Evolutionary conservation across 2,329 filamentous ascomycete genomes (phyloP).

Genomic region (Paraphaeosphaeria sporulosa): DNA sequence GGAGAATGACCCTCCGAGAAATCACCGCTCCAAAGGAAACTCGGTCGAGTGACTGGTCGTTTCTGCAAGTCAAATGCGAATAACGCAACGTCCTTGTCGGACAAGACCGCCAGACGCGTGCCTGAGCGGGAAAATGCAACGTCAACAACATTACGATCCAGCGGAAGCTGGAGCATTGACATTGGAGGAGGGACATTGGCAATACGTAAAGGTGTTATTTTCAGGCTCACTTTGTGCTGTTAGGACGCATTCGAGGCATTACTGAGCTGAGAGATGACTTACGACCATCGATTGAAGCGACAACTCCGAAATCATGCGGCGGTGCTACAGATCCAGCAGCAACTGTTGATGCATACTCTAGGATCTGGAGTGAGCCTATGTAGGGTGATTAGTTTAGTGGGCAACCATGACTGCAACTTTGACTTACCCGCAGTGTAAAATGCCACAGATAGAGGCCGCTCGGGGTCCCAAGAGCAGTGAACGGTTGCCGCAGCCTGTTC

Average conservation of each 20-base stretch:
- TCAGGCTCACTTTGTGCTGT: conserved; percentile 63
- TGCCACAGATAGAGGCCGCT: conserved; percentile 76
- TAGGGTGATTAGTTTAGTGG: not conserved
- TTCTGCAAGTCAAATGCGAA: conserved; percentile 73
- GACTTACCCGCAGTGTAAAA: conserved; percentile 51
- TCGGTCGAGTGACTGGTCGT: conserved; percentile 56
- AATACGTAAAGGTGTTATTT: conserved; percentile 82
- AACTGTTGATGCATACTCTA: conserved; percentile 72
- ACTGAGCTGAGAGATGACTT: conserved; percentile 37
- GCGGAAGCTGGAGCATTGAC: conserved; percentile 76
- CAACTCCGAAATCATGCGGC: conserved; percentile 78
- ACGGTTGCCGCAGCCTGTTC: conserved; percentile 24
- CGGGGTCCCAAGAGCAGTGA: conserved; percentile 75
- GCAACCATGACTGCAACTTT: not conserved
- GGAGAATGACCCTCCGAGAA: conserved; percentile 28
- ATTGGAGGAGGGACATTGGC: conserved; percentile 93
- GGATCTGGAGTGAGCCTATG: conserved; percentile 60
- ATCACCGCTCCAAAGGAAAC: conserved; percentile 51
- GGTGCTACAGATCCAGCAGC: conserved; percentile 72
- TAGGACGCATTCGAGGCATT: conserved; percentile 21
- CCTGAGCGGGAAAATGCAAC: conserved; percentile 68
- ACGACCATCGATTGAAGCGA: conserved; percentile 85
- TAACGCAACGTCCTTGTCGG: conserved; percentile 69
- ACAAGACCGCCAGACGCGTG: conserved; percentile 71
- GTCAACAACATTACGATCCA: conserved; percentile 72